Base-by-base conservation (phyloP, 1,139 yeast genomes). In the Blastobotrys petasosporus region DNA sequence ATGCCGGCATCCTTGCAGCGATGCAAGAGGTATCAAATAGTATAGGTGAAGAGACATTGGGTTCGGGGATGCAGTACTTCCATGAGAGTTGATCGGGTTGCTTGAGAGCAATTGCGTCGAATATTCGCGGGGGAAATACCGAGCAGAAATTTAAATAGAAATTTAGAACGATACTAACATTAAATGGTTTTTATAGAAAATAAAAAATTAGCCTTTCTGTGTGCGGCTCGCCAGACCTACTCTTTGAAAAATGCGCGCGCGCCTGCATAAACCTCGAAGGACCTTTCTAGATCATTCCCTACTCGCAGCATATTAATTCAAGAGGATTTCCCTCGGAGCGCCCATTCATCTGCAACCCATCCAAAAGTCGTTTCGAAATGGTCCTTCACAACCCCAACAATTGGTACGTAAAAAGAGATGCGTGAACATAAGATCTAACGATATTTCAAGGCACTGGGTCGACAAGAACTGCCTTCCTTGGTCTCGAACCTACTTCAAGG, bases 381-480 rank as follows among this genome's bases (percentile, higher is more conserved):
- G 87, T 79, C 43, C 79, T 82, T 38, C 80, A 80, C 61, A 82
- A 82, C 69, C 87, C 87, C 39, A 81, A 82, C 65, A 82, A 82
- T 65, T 82, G 87, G 62, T 58, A 50, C 34, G 61, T 46, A 10
- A 31, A 4, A 5, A 4, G 33, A 31, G 8, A n/a, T 5, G 12
- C 4, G 5, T 33, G 12, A 16, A 33, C 25, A 20, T 4, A 20
- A 4, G 25, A 20, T 20, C 25, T 20, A 20, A 20, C 25, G 25
- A 20, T 20, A 4, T 7, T 4, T 20, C 25, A 20, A 62, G 67
- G 98, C 98, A 92, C 74, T 92, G 98, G 98, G 97, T 92, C 53
- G 97, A 92, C 69, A 92, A 92, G 67, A 92, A 92, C 74, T 92
- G 98, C 69, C 76, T 90, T 51, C 81, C 78, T 53, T 92, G 98